Conservation (phyloP, 75 land plant genomes). For the Picea sitchensis region DNA sequence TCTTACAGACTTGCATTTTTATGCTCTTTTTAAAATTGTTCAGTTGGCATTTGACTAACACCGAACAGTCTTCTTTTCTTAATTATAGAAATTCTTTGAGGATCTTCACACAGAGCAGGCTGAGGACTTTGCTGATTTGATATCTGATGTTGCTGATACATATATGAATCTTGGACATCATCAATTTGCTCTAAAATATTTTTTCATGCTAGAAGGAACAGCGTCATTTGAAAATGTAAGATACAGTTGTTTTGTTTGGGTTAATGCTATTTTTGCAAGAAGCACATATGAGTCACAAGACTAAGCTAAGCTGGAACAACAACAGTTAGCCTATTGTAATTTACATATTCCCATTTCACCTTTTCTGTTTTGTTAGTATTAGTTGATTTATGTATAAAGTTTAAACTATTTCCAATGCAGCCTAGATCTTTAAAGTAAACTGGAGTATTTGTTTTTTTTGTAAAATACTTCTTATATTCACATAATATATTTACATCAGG, state of each 20-base stretch:
- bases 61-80: background rate
- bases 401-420: too few species aligned
- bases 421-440: too few species aligned
- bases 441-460: too few species aligned
- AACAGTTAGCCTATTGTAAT: background rate
- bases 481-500: too few species aligned
- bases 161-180: too few species aligned
- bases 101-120: constrained; percentile 32
- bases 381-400: too few species aligned
- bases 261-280: background rate
- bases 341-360: background rate
- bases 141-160: constrained; percentile 55
- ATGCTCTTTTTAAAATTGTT: background rate
- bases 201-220: constrained; percentile 46
- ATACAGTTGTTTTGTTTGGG: background rate
- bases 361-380: background rate
- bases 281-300: background rate
- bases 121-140: constrained; percentile 39
- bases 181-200: constrained; percentile 41
- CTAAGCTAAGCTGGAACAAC: background rate
- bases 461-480: too few species aligned
- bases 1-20: background rate
- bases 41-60: background rate
- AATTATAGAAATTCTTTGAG: constrained; percentile 39
- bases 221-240: constrained; percentile 38